A percentile compares a stretch with the other conserved stretches of the same genome.
These are phyloP conservation scores for Ophiorrhiza pumila DNA, from an alignment of 257 asterid species.

Conservation along the genomic window DNA sequence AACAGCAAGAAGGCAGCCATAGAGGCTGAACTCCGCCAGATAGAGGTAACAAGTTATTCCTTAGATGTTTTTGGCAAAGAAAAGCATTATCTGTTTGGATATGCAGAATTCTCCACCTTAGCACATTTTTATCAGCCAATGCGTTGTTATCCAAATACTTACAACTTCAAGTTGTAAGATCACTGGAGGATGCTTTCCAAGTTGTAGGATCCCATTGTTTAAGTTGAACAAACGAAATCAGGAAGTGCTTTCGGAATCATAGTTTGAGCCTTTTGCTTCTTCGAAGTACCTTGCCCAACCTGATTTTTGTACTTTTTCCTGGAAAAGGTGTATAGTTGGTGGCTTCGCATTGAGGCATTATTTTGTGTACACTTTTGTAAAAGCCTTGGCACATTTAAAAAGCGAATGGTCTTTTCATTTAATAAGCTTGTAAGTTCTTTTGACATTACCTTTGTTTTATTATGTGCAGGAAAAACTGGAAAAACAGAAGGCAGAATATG, in stretches of 20 bases:
- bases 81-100: not conserved
- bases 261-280: not conserved
- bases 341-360: not conserved
- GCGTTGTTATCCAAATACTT: not conserved
- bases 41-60: constrained; percentile 54
- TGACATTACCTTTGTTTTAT: not conserved
- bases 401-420: not conserved
- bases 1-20: constrained; percentile 84
- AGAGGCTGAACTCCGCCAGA: constrained; percentile 81
- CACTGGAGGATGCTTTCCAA: not conserved
- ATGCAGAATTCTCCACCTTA: not conserved
- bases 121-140: not conserved
- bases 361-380: too few relatives aligned
- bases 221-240: not conserved
- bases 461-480: constrained; percentile 63
- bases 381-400: too few relatives aligned
- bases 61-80: not conserved
- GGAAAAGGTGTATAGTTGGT: not conserved
- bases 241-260: not conserved
- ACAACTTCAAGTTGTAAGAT: not conserved
- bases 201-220: not conserved
- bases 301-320: not conserved
- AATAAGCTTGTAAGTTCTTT: not conserved
- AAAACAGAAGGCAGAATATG: constrained; percentile 68
- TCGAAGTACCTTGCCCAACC: not conserved